phyloP scores from a whole-genome alignment of 73 alveolate species.

The Uronychia setigera region DNA sequence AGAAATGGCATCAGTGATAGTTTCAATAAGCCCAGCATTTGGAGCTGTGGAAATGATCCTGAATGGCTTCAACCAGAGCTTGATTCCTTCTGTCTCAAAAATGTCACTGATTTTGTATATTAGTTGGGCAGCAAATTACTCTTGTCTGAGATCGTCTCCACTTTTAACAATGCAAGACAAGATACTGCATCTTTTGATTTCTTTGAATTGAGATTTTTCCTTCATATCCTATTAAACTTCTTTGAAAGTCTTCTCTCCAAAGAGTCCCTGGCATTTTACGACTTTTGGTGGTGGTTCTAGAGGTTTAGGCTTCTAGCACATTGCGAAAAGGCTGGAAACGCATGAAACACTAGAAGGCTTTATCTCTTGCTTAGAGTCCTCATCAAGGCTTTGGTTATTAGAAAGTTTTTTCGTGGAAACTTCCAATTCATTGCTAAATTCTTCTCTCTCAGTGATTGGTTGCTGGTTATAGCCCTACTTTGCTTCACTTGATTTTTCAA shows the following conservation, averaged over 20 bases:
- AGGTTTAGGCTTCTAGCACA: not conserved
- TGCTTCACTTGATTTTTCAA: no score
- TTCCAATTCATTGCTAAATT: not conserved
- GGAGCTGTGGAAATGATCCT: constrained; percentile 57
- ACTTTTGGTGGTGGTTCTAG: not conserved
- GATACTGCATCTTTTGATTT: constrained; percentile 61
- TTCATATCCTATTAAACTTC: constrained; percentile 73
- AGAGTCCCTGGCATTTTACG: constrained; percentile 47
- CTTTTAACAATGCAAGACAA: constrained; percentile 77
- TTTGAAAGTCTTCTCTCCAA: constrained; percentile 65
- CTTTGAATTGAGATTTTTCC: constrained; percentile 70
- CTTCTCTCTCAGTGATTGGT: not conserved
- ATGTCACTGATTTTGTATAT: constrained; percentile 76
- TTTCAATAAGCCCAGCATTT: constrained; percentile 61
- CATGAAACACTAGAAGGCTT: not conserved
- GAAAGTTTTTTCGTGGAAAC: not conserved
- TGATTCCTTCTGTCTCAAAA: constrained; percentile 65
- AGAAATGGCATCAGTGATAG: constrained; percentile 60
- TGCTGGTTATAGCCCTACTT: no score
- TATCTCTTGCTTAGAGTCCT: not conserved
- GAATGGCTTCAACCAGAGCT: constrained; percentile 67
- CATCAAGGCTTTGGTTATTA: constrained; percentile 14
- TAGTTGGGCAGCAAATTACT: constrained; percentile 84
- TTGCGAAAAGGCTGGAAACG: not conserved
- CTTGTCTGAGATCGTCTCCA: constrained; percentile 85